Evolutionary conservation across 306 rosid species (phyloP).

Genomic region (Cicer pinnatifidum): DNA sequence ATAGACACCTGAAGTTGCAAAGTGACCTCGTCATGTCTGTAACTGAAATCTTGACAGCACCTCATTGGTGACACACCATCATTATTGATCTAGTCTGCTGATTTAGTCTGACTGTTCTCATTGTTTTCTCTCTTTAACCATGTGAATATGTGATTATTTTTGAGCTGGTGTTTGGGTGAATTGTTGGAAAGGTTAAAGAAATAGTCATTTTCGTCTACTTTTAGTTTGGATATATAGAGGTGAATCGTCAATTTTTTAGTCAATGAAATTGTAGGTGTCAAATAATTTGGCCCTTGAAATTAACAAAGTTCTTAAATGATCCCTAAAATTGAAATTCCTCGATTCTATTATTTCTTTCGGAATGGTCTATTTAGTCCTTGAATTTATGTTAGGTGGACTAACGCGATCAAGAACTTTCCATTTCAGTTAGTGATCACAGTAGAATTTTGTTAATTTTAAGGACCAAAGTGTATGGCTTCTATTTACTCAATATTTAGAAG

Average conservation of each 20-base stretch:
- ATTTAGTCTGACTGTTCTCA: neutral
- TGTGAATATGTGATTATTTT: conserved; percentile 1
- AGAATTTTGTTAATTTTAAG: neutral
- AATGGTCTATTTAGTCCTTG: neutral
- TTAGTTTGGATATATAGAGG: neutral
- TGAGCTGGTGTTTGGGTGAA: conserved; percentile 4
- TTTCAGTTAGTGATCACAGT: neutral
- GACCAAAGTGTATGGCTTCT: neutral
- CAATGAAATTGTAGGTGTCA: neutral
- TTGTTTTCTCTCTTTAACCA: conserved; percentile 5
- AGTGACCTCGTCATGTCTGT: neutral
- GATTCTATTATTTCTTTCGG: neutral
- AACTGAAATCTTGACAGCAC: neutral
- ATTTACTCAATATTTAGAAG: neutral
- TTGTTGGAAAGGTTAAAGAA: neutral
- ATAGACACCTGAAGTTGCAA: conserved; percentile 11
- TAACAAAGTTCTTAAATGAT: neutral
- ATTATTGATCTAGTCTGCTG: neutral
- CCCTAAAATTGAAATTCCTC: neutral
- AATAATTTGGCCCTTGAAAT: neutral
- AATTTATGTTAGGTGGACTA: neutral
- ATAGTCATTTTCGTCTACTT: conserved; percentile 6
- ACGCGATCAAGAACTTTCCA: neutral
- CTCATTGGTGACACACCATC: neutral
- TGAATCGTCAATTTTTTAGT: neutral